These are phyloP conservation scores for Colletotrichum graminicola DNA, from an alignment of 2,329 filamentous ascomycete species.

Conservation along the genomic window DNA sequence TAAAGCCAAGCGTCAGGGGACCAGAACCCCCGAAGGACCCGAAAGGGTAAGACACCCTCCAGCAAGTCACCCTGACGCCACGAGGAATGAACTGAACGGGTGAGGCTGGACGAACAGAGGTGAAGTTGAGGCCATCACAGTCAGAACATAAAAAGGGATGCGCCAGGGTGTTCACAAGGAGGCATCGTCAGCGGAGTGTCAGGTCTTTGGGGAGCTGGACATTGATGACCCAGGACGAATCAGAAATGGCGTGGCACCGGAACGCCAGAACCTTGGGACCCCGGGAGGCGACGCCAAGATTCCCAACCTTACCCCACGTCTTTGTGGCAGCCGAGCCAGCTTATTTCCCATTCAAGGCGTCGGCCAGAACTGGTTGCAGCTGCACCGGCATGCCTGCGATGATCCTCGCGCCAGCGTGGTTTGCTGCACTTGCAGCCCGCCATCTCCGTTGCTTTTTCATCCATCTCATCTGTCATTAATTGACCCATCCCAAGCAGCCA, in stretches of 20 bases:
- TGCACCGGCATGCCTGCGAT: slow-evolving; percentile 39
- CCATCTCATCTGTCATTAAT: slow-evolving; percentile 12
- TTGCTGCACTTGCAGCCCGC: slow-evolving; percentile 25
- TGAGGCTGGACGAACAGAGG: slow-evolving; percentile 16
- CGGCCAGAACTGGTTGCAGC: slow-evolving; percentile 32
- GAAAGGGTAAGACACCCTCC: slow-evolving; percentile 32
- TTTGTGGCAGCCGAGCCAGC: slow-evolving; percentile 36
- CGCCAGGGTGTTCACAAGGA: slow-evolving; percentile 1
- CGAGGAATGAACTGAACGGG: slow-evolving; percentile 27
- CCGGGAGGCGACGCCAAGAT: slow-evolving; percentile 36
- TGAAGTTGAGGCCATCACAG: slow-evolving; percentile 39
- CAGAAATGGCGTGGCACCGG: slow-evolving; percentile 39
- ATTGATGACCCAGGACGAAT: slow-evolving; percentile 38
- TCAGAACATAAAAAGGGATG: not conserved
- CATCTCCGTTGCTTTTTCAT: not conserved
- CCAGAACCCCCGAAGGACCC: slow-evolving; percentile 28
- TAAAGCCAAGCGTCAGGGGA: slow-evolving; percentile 27
- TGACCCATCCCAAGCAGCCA: slow-evolving; percentile 4
- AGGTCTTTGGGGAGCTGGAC: slow-evolving; percentile 13
- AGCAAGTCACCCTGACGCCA: slow-evolving; percentile 25
- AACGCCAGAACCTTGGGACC: slow-evolving; percentile 35
- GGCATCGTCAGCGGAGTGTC: not conserved
- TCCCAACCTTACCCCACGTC: slow-evolving; percentile 42
- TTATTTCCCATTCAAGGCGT: slow-evolving; percentile 40
- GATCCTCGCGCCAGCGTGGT: slow-evolving; percentile 35